Conservation (phyloP, 805 yeast genomes). For the Wickerhamiella brachini region DNA sequence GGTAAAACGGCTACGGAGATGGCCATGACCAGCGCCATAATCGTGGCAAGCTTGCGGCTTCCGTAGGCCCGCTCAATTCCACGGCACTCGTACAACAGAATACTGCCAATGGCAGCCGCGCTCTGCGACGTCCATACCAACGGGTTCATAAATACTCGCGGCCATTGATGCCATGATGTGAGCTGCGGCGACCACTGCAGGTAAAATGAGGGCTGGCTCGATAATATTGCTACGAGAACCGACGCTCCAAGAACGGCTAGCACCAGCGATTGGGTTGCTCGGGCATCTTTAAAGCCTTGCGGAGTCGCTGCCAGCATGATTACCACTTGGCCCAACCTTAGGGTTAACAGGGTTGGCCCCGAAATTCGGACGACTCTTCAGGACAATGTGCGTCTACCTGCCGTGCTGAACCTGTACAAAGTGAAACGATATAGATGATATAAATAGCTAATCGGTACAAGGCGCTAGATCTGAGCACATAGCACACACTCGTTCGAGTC, state of each 20-base stretch:
- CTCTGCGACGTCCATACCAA: constrained; percentile 6
- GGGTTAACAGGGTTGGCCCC: too few species aligned
- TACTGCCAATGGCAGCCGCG: constrained; percentile 3
- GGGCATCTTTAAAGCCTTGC: constrained; percentile 6
- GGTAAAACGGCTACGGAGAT: not conserved
- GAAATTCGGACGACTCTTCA: too few species aligned
- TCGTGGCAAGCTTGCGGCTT: not conserved
- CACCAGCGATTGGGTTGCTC: not conserved
- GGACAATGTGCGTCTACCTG: too few species aligned
- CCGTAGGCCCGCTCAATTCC: constrained; percentile 7
- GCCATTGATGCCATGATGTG: constrained; percentile 6
- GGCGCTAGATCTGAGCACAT: not conserved
- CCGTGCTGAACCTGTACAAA: too few species aligned
- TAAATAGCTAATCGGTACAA: too few species aligned
- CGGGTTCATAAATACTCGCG: constrained; percentile 3
- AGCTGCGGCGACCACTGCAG: constrained; percentile 5
- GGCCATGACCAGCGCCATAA: not conserved
- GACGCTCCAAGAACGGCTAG: constrained; percentile 1
- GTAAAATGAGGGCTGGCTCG: constrained; percentile 2
- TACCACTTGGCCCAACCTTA: not conserved
- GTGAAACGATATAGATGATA: too few species aligned
- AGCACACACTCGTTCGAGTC: not conserved
- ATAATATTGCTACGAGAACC: constrained; percentile 1
- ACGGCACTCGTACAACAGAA: constrained; percentile 5
- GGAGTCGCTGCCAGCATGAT: constrained; percentile 5